These are phyloP conservation scores for Abrus precatorius DNA, from an alignment of 306 rosid genomes.

Conservation along the genomic window DNA sequence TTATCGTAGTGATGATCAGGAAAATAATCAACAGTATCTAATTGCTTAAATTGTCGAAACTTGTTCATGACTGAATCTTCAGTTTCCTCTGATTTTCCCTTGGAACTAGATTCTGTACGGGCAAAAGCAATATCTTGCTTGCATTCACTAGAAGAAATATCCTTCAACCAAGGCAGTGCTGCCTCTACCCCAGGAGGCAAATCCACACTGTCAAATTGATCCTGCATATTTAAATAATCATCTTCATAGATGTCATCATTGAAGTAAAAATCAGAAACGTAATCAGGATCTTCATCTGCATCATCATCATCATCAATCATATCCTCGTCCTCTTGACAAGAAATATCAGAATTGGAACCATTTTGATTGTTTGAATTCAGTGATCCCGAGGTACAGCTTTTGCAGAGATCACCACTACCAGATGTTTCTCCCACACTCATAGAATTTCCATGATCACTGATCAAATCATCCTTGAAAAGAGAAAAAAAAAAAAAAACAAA, in stretches of 20 bases:
- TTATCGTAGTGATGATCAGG: conserved; percentile 70
- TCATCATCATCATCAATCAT: conserved; percentile 51
- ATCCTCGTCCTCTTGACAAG: conserved; percentile 61
- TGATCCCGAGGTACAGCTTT: conserved; percentile 66
- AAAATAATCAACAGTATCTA: conserved; percentile 65
- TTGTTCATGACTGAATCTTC: conserved; percentile 40
- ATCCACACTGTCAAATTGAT: conserved; percentile 80
- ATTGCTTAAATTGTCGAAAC: conserved; percentile 64
- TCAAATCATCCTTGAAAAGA: conserved; percentile 57
- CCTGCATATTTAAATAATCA: conserved; percentile 58
- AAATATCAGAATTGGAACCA: conserved; percentile 56
- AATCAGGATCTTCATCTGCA: conserved; percentile 56
- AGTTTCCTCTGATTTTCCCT: conserved; percentile 45
- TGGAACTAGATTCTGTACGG: conserved; percentile 58
- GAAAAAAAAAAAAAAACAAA: neutral
- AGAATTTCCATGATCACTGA: conserved; percentile 53
- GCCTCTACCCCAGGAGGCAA: conserved; percentile 89
- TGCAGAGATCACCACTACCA: conserved; percentile 57
- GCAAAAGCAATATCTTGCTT: conserved; percentile 42
- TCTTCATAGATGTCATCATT: conserved; percentile 54
- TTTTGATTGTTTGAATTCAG: conserved; percentile 53
- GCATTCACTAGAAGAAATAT: conserved; percentile 50
- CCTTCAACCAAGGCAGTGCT: conserved; percentile 76
- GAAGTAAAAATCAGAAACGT: conserved; percentile 51
- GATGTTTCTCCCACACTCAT: conserved; percentile 56